Conservation (phyloP, 2,329 filamentous ascomycete genomes). For the Arthrinium phaeospermum region DNA sequence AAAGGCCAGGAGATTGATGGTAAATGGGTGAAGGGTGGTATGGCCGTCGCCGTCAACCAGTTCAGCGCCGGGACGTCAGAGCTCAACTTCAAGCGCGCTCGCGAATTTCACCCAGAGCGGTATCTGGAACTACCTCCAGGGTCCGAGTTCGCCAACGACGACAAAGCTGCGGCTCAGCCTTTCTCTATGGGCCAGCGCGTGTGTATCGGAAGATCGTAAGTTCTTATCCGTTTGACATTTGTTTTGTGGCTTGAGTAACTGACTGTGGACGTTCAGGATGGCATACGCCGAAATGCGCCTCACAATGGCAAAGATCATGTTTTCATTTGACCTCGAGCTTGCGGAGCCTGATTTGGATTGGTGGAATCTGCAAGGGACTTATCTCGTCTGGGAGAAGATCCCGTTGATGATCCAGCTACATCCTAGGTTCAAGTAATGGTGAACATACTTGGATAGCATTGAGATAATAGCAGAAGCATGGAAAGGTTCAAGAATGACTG, state of each 20-base stretch:
- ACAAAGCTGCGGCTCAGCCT: constrained; percentile 20
- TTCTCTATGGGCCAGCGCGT: constrained; percentile 22
- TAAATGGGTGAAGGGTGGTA: constrained; percentile 23
- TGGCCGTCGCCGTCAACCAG: constrained; percentile 47
- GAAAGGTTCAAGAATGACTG: too few species aligned
- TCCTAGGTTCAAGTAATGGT: neutral
- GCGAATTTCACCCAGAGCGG: constrained; percentile 41
- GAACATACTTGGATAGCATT: neutral
- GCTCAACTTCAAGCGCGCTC: constrained; percentile 50
- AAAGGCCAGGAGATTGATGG: constrained; percentile 30
- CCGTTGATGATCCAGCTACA: constrained; percentile 4
- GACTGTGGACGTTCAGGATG: constrained; percentile 30
- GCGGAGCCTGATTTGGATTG: constrained; percentile 26
- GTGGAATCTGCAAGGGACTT: neutral
- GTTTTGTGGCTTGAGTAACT: neutral
- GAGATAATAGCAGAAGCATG: too few species aligned
- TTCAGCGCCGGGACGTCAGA: constrained; percentile 47
- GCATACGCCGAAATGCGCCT: constrained; percentile 43
- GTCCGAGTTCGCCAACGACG: constrained; percentile 20
- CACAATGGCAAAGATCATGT: constrained; percentile 39
- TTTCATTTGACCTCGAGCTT: constrained; percentile 40
- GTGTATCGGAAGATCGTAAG: constrained; percentile 25
- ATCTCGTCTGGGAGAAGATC: constrained; percentile 10
- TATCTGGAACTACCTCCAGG: constrained; percentile 20
- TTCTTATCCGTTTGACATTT: neutral